These are phyloP conservation scores for Filosporella fistucella DNA, from an alignment of 495 filamentous ascomycete species.

Conservation along the genomic window DNA sequence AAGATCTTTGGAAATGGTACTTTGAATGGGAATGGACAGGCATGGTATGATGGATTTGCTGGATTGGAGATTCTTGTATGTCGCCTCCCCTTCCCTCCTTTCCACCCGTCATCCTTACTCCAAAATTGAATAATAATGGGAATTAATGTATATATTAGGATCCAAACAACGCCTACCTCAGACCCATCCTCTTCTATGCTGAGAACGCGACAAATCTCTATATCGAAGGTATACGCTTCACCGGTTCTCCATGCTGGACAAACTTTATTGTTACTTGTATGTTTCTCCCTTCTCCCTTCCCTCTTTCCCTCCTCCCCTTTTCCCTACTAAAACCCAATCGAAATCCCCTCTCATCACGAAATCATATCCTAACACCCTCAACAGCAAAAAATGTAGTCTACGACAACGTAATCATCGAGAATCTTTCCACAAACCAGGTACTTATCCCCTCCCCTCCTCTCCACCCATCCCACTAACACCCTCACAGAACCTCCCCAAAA, in stretches of 20 bases:
- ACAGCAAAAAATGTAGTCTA: constrained; percentile 46
- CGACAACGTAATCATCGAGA: constrained; percentile 42
- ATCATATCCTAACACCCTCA: constrained; percentile 39
- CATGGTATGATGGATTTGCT: constrained; percentile 43
- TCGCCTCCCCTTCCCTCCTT: not conserved
- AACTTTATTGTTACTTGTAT: constrained; percentile 37
- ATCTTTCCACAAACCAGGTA: constrained; percentile 31
- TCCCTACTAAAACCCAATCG: too few species aligned
- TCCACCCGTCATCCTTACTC: constrained; percentile 36
- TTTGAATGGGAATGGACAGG: constrained; percentile 43
- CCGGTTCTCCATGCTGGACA: constrained; percentile 40
- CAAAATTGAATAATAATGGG: constrained; percentile 12
- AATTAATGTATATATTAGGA: too few species aligned
- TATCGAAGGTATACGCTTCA: constrained; percentile 35
- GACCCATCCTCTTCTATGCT: constrained; percentile 51
- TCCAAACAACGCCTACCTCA: constrained; percentile 44
- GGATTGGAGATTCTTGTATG: constrained; percentile 39
- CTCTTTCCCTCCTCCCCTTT: too few species aligned
- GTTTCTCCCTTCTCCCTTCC: too few species aligned
- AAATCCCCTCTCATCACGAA: too few species aligned
- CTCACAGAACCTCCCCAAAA: constrained; percentile 13
- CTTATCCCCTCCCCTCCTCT: constrained; percentile 34
- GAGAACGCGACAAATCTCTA: constrained; percentile 51
- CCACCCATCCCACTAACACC: constrained; percentile 32
- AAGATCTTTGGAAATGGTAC: constrained; percentile 35